Base-by-base conservation (phyloP, 139 green algal species). In the Medakamo hakoo region DNA sequence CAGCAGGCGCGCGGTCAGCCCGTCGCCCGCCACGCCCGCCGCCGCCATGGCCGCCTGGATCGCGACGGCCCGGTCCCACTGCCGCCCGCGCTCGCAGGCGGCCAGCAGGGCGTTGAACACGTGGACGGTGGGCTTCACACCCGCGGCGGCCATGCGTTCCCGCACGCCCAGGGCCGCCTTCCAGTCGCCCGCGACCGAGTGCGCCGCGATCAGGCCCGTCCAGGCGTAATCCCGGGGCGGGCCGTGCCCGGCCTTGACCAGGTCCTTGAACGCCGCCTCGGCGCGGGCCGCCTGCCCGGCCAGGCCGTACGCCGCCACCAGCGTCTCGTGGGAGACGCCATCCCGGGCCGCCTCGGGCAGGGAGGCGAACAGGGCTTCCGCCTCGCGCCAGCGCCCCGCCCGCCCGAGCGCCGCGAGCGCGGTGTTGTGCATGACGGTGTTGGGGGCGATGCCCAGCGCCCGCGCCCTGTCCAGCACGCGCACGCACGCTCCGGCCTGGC, bases 101-200 rank as follows among this genome's bases (percentile, higher is more conserved):
- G 87, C 87, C 23, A 95, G 78, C 28, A 92, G 70, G 1, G 87
- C 82, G 65, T 95, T 95, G 80, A 86, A 95, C 18, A 92, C 78
- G 59, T 90, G 80, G 32, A 93, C 80, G 4, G 73, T 78, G 9
- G 62, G 69, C 4, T 32, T 24, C 29, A 71, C 49, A 22, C 73
- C 68, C 0, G 65, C 69, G 3, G 60, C 52, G 4, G 20, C 32
- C 71, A 82, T 78, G 49, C 81, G 78, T 18, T 68, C 25, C 3
- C 66, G 68, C 48, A 90, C 76, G 5, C 64, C 48, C 64, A 87
- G 59, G 4, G 83, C 79, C 3, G 66, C 67, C 26, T 73, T 58
- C 61, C 63, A 77, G 68, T 90, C 76, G 20, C 86, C 81, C 22
- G 70, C 60, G 68, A 90, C 61, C 5, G 68, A 80, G 76, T 90